phyloP scores from a whole-genome alignment of 2,329 filamentous ascomycete genomes.

The Botrytis paeoniae region DNA sequence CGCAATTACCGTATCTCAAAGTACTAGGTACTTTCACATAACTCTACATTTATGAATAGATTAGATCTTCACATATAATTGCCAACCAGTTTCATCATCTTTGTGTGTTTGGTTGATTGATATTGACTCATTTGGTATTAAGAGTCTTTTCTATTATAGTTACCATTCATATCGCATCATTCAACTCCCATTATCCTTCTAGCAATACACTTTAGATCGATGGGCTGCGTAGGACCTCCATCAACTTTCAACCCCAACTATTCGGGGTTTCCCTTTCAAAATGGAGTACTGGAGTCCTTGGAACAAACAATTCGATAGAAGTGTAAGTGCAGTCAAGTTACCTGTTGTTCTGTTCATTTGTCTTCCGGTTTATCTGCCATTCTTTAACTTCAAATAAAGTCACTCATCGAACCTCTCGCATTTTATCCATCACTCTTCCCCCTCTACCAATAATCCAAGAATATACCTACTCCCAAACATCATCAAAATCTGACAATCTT shows the following conservation, averaged over 20 bases:
- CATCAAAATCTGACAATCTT: background rate
- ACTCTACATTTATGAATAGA: background rate
- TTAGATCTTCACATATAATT: too few relatives aligned
- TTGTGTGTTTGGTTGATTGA: background rate
- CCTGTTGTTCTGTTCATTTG: background rate
- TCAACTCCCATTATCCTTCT: background rate
- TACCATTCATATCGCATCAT: background rate
- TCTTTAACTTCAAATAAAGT: background rate
- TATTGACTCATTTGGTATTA: background rate
- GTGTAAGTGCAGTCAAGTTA: background rate
- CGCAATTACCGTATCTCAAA: background rate
- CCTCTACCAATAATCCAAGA: background rate
- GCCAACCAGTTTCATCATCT: background rate
- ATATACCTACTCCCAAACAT: background rate
- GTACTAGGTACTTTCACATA: background rate
- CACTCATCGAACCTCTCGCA: fast-evolving
- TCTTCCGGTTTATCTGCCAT: background rate
- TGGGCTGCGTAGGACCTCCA: background rate
- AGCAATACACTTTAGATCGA: background rate
- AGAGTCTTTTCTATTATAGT: background rate
- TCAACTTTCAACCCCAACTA: background rate
- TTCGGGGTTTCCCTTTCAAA: background rate
- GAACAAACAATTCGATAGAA: background rate
- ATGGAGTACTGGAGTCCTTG: fast-evolving
- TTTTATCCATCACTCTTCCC: fast-evolving